phyloP scores from a whole-genome alignment of 1,284 basidiomycete genomes.

The Rhizoctonia solani region DNA sequence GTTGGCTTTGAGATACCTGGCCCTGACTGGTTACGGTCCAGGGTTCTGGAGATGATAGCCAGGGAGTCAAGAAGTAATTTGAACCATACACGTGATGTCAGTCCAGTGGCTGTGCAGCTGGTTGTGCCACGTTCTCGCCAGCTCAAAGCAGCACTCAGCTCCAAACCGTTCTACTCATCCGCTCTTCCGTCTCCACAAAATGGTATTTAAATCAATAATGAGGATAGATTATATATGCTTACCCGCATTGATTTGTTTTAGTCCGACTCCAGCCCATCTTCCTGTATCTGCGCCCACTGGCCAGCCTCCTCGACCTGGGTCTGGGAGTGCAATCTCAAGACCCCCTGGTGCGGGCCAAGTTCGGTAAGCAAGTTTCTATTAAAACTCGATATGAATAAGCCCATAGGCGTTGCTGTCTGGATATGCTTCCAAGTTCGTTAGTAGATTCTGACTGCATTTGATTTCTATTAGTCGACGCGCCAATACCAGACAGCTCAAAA shows the following conservation, averaged over 20 bases:
- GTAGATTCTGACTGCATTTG: background rate
- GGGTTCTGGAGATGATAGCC: no score
- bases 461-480: conserved; percentile 70
- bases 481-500: conserved; percentile 65
- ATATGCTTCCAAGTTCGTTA: background rate
- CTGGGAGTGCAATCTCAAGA: conserved; percentile 58
- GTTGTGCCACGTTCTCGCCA: conserved; percentile 40
- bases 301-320: conserved; percentile 42
- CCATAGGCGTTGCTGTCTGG: background rate
- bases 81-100: background rate
- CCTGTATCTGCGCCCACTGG: conserved; percentile 50
- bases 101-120: conserved; percentile 37
- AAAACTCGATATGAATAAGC: conserved; percentile 31
- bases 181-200: no score
- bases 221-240: background rate
- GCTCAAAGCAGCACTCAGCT: conserved; percentile 36
- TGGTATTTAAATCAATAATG: background rate
- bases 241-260: conserved; percentile 41
- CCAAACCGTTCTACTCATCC: no score
- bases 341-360: conserved; percentile 75
- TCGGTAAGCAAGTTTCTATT: conserved; percentile 56
- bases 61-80: no score
- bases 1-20: no score
- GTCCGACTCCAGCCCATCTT: conserved; percentile 64
- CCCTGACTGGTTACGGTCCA: no score